These are phyloP conservation scores for Tilletia indica DNA, from an alignment of 1,284 basidiomycete genomes.

Conservation along the genomic window DNA sequence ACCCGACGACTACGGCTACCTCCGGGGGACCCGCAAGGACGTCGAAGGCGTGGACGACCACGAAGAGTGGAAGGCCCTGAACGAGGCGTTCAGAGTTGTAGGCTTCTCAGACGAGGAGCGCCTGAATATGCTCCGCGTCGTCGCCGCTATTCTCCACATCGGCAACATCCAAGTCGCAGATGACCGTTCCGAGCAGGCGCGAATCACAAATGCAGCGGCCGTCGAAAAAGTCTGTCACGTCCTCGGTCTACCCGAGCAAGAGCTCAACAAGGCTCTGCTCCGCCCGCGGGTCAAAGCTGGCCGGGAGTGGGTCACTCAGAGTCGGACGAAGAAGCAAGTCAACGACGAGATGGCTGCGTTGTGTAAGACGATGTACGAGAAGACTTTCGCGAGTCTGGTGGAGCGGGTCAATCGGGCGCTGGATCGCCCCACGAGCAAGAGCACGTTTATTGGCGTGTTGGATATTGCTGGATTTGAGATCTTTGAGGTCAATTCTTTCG, in stretches of 20 bases:
- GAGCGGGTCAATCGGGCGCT: constrained; percentile 92
- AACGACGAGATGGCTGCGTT: constrained; percentile 86
- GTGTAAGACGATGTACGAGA: constrained; percentile 96
- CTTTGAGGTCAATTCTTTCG: constrained; percentile 68
- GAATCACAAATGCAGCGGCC: constrained; percentile 62
- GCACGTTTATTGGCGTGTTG: constrained; percentile 94
- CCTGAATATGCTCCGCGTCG: constrained; percentile 86
- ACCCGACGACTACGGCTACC: constrained; percentile 81
- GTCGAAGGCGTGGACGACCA: constrained; percentile 92
- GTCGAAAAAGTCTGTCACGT: constrained; percentile 85
- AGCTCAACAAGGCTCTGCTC: constrained; percentile 74
- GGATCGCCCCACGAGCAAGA: constrained; percentile 82
- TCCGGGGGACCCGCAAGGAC: constrained; percentile 82
- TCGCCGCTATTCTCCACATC: constrained; percentile 90
- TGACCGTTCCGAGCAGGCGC: constrained; percentile 81
- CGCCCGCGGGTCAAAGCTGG: constrained; percentile 81
- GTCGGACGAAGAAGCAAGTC: constrained; percentile 86
- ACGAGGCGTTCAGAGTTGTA: constrained; percentile 78
- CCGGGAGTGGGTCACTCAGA: constrained; percentile 93
- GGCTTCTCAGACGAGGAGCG: constrained; percentile 84
- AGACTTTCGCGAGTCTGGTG: constrained; percentile 88
- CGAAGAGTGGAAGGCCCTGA: constrained; percentile 80
- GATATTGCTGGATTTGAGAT: constrained; percentile 99
- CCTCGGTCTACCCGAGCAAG: constrained; percentile 82
- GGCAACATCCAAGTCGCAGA: constrained; percentile 86